A percentile compares a stretch with the other conserved stretches of the same genome.
Evolutionary conservation across 306 rosid species (phyloP).

Genomic region (Cyamopsis tetragonoloba): DNA sequence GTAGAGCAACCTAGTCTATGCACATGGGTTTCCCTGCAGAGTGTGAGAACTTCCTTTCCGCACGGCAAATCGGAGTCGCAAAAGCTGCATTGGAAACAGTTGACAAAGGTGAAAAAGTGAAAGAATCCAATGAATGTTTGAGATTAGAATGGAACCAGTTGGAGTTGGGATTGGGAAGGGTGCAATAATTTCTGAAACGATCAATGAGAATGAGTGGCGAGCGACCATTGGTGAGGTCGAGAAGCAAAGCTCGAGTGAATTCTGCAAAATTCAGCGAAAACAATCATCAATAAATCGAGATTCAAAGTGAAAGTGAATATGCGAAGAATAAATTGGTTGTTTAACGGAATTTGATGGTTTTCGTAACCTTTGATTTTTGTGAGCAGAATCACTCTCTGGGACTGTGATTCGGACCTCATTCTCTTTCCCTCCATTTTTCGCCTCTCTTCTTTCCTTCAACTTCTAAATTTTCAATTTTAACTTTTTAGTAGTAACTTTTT

Average conservation of each 20-base stretch:
- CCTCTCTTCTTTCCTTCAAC: not conserved
- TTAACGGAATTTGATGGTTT: not conserved
- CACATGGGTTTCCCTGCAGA: slow-evolving; percentile 47
- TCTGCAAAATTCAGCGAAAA: slow-evolving; percentile 36
- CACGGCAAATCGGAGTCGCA: slow-evolving; percentile 52
- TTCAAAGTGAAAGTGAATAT: not conserved
- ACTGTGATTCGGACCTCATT: slow-evolving; percentile 27
- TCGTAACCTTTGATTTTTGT: slow-evolving; percentile 55
- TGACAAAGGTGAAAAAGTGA: not conserved
- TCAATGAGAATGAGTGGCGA: slow-evolving; percentile 56
- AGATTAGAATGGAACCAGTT: slow-evolving; percentile 48
- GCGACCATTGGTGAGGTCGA: slow-evolving; percentile 47
- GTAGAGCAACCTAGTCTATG: slow-evolving; percentile 52
- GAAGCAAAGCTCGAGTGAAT: slow-evolving; percentile 49
- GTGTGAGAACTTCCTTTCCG: slow-evolving; percentile 67
- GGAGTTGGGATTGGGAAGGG: slow-evolving; percentile 31
- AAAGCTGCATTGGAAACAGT: slow-evolving; percentile 36
- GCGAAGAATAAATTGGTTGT: not conserved
- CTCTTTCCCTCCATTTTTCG: slow-evolving; percentile 63
- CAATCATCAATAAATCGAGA: not conserved
- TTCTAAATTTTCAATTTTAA: too few species aligned
- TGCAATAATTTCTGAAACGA: slow-evolving; percentile 68
- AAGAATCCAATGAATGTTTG: not conserved
- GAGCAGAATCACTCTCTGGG: slow-evolving; percentile 31
- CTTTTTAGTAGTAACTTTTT: too few species aligned